Percentiles rank a stretch among this genome's conserved stretches.
Evolutionary conservation across 2,329 filamentous ascomycete species (phyloP).

Genomic region (Neofusicoccum cordaticola): DNA sequence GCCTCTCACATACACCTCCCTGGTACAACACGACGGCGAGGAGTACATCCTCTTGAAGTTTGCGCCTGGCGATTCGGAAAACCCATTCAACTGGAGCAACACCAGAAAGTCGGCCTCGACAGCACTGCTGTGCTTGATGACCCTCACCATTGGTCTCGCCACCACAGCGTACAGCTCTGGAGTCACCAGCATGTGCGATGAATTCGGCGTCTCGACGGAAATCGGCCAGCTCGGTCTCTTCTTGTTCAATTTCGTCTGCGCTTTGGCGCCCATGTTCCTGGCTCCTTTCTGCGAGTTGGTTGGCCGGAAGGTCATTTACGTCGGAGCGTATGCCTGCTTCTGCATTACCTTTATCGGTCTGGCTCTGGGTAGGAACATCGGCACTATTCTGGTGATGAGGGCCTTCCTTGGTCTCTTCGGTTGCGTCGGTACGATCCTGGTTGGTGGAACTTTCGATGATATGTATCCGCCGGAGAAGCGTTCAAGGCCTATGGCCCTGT

Average conservation of each 20-base stretch:
- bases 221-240: slow-evolving; percentile 51
- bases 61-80: slow-evolving; percentile 46
- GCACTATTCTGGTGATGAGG: slow-evolving; percentile 48
- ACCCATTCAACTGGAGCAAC: slow-evolving; percentile 52
- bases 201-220: slow-evolving; percentile 42
- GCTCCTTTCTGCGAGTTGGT: slow-evolving; percentile 52
- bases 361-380: slow-evolving; percentile 48
- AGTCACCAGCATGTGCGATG: slow-evolving; percentile 45
- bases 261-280: slow-evolving; percentile 47
- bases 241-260: slow-evolving; percentile 50
- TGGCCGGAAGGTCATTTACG: slow-evolving; percentile 48
- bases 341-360: slow-evolving; percentile 49
- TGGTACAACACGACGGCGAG: slow-evolving; percentile 42
- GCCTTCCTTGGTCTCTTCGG: slow-evolving; percentile 50
- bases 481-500: slow-evolving; percentile 48
- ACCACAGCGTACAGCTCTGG: slow-evolving; percentile 54
- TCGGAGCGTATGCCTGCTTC: slow-evolving; percentile 47
- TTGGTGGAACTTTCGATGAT: slow-evolving; percentile 51
- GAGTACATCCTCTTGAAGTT: slow-evolving; percentile 49
- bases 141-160: slow-evolving; percentile 54
- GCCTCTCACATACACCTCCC: slow-evolving; percentile 46
- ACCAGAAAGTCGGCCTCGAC: slow-evolving; percentile 48
- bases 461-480: slow-evolving; percentile 49
- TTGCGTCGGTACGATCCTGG: slow-evolving; percentile 50
- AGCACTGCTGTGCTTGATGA: slow-evolving; percentile 51